phyloP scores from a whole-genome alignment of 2,329 filamentous ascomycete species.

The Trichoderma simmonsii region DNA sequence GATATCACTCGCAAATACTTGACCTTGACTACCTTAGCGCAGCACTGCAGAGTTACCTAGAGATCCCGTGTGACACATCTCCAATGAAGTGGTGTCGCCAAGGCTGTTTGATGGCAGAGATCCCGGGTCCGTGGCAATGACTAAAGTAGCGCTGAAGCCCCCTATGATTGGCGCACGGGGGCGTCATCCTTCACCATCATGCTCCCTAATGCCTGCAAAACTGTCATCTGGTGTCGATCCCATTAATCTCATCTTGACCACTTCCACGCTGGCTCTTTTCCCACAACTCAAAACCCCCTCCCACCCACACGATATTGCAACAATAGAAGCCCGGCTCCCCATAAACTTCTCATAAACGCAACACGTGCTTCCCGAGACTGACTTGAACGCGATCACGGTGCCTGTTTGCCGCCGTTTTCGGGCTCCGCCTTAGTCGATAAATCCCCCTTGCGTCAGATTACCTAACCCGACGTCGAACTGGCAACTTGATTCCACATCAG shows the following conservation, averaged over 20 bases:
- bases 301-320: not conserved
- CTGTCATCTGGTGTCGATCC: slow-evolving; percentile 13
- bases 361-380: slow-evolving; percentile 2
- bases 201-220: slow-evolving; percentile 8
- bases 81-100: not conserved
- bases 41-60: not conserved
- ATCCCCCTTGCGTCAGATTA: slow-evolving; percentile 15
- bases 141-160: slow-evolving; percentile 11
- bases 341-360: not conserved
- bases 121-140: not conserved
- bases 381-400: slow-evolving; percentile 4
- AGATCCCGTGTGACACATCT: slow-evolving; percentile 11
- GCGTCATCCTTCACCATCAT: slow-evolving; percentile 14
- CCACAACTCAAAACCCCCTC: not conserved
- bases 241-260: not conserved
- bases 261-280: not conserved
- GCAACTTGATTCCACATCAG: slow-evolving; percentile 16
- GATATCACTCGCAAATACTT: not conserved
- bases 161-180: slow-evolving; percentile 14
- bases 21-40: not conserved
- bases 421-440: not conserved
- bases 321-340: not conserved
- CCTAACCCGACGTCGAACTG: slow-evolving; percentile 9
- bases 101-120: not conserved
- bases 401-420: slow-evolving; percentile 1